Conservation (phyloP, 345 rosid genomes). For the Salix brachista region DNA sequence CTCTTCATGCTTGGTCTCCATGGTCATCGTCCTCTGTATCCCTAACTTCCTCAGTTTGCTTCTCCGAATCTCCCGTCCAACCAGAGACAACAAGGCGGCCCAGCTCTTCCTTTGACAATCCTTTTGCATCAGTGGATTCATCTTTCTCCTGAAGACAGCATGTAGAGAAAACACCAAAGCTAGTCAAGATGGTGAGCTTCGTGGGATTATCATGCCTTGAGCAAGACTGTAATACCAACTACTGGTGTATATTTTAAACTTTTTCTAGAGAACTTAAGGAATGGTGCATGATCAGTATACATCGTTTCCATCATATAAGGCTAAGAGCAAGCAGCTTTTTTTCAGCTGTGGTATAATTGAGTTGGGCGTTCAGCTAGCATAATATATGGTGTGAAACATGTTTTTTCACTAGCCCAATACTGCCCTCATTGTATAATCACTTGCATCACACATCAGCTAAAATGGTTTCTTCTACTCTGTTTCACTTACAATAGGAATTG, state of each 20-base stretch:
- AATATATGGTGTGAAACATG: too few species aligned
- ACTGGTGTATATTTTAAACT: not conserved
- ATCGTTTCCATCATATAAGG: too few species aligned
- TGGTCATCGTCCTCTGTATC: constrained; percentile 31
- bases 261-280: not conserved
- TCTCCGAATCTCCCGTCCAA: constrained; percentile 79
- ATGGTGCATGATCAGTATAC: too few species aligned
- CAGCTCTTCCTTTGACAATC: constrained; percentile 81
- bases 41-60: constrained; percentile 33
- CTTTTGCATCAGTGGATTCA: constrained; percentile 47
- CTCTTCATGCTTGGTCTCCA: constrained; percentile 43
- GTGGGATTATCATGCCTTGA: constrained; percentile 9
- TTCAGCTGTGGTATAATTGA: too few species aligned
- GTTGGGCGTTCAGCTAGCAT: too few species aligned
- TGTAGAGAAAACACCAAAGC: constrained; percentile 12
- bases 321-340: too few species aligned
- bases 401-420: not conserved
- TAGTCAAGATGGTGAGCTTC: constrained; percentile 1
- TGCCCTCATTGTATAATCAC: not conserved
- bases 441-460: not conserved
- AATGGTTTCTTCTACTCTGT: not conserved
- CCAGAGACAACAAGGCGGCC: constrained; percentile 96
- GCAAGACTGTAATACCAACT: not conserved
- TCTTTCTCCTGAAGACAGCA: constrained; percentile 40
- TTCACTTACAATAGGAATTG: not conserved